These are phyloP conservation scores for Kodamaea neixiangensis DNA, from an alignment of 805 yeast genomes.

Conservation along the genomic window DNA sequence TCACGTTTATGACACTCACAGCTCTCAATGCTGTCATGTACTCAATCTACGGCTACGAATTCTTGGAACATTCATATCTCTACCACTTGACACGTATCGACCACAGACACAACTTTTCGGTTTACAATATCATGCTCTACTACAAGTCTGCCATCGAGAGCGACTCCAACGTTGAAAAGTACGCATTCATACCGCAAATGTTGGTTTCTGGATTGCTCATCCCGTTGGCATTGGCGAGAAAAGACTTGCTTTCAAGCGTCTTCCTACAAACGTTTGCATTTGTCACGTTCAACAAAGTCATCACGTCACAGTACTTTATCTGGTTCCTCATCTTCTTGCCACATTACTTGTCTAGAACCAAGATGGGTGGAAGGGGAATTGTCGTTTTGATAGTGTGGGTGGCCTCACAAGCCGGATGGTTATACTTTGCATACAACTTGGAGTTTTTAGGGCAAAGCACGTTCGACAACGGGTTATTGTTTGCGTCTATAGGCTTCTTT, in stretches of 20 bases:
- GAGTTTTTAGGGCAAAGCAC: slow-evolving; percentile 77
- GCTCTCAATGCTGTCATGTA: slow-evolving; percentile 63
- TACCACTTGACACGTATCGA: slow-evolving; percentile 84
- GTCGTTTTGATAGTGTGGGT: slow-evolving; percentile 61
- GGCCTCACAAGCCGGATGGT: slow-evolving; percentile 73
- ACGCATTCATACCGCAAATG: slow-evolving; percentile 86
- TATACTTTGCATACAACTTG: slow-evolving; percentile 69
- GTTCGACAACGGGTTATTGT: slow-evolving; percentile 60
- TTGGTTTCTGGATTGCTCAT: slow-evolving; percentile 56
- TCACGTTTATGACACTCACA: slow-evolving; percentile 46
- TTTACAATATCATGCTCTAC: slow-evolving; percentile 76
- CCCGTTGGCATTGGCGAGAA: slow-evolving; percentile 48
- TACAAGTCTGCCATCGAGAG: slow-evolving; percentile 47
- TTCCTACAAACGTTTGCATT: slow-evolving; percentile 47
- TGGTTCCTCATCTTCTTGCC: slow-evolving; percentile 93
- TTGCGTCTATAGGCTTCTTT: slow-evolving; percentile 60
- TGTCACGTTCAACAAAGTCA: slow-evolving; percentile 53
- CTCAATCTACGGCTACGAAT: slow-evolving; percentile 68
- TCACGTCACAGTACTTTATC: slow-evolving; percentile 93
- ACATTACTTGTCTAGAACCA: slow-evolving; percentile 55
- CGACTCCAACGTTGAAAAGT: slow-evolving; percentile 41
- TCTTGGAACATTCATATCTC: slow-evolving; percentile 71
- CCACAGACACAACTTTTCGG: slow-evolving; percentile 92
- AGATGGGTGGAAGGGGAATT: slow-evolving; percentile 34
- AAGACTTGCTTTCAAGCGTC: slow-evolving; percentile 33